phyloP scores from a whole-genome alignment of 495 filamentous ascomycete genomes.

The Glarea lozoyensis region DNA sequence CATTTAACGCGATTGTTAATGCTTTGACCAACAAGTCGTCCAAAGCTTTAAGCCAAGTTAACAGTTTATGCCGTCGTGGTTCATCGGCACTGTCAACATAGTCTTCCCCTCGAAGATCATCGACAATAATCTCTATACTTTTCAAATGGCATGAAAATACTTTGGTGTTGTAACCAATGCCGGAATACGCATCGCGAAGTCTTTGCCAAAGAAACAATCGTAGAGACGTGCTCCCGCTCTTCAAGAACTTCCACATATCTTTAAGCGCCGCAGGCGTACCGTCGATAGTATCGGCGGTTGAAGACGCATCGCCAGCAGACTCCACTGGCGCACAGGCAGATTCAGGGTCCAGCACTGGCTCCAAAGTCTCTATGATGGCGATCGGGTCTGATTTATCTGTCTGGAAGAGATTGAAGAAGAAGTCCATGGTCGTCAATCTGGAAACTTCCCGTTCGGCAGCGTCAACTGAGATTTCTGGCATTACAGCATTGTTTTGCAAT shows the following conservation, averaged over 20 bases:
- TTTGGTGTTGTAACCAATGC: conserved; percentile 74
- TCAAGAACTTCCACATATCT: conserved; percentile 78
- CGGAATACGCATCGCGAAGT: conserved; percentile 76
- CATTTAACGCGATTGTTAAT: conserved; percentile 53
- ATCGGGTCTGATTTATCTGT: conserved; percentile 59
- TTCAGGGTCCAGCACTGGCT: conserved; percentile 77
- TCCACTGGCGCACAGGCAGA: conserved; percentile 33
- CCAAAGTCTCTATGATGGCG: conserved; percentile 79
- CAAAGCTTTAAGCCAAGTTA: conserved; percentile 67
- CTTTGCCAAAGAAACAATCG: conserved; percentile 81
- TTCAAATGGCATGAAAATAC: conserved; percentile 77
- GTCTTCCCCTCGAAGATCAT: conserved; percentile 55
- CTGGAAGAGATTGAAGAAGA: conserved; percentile 79
- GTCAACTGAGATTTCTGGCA: conserved; percentile 76
- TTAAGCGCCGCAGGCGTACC: conserved; percentile 40
- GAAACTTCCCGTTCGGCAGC: conserved; percentile 84
- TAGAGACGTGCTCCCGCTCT: conserved; percentile 68
- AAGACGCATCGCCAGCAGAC: conserved; percentile 7
- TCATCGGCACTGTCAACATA: conserved; percentile 52
- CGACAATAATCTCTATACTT: conserved; percentile 72
- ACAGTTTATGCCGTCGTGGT: conserved; percentile 54
- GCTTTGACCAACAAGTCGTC: conserved; percentile 65
- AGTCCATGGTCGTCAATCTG: conserved; percentile 89
- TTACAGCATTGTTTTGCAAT: conserved; percentile 76
- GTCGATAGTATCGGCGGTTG: conserved; percentile 19